Conservation (phyloP, 352 stramenopile species). For the Aphanomyces astaci region DNA sequence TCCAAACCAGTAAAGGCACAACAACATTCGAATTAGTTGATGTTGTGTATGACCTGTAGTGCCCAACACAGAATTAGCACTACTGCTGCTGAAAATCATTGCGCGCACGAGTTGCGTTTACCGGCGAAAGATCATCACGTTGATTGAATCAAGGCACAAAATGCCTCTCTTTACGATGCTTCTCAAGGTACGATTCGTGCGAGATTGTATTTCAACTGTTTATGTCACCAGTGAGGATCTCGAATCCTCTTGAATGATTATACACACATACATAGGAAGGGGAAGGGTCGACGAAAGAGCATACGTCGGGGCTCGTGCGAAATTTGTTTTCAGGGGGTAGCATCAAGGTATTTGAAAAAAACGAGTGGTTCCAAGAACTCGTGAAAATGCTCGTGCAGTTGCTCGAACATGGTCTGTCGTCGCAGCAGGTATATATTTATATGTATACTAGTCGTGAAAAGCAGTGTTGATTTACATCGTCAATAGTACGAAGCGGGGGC, state of each 20-base stretch:
- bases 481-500: conserved; percentile 17
- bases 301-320: conserved; percentile 11
- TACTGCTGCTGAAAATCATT: conserved; percentile 20
- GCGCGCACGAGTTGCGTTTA: conserved; percentile 13
- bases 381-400: background rate
- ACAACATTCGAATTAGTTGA: no score
- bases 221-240: no score
- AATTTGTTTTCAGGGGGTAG: conserved; percentile 15
- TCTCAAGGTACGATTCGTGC: background rate
- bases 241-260: no score
- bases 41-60: no score
- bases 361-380: conserved; percentile 2
- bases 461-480: no score
- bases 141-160: conserved; percentile 3
- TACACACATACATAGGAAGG: conserved; percentile 19
- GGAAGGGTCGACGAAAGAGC: conserved; percentile 14
- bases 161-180: conserved; percentile 6
- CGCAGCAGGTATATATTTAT: conserved; percentile 5
- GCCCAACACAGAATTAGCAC: background rate
- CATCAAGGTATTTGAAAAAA: conserved; percentile 13
- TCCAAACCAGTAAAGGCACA: no score
- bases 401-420: background rate
- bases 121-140: conserved; percentile 16
- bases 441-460: no score
- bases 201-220: no score